These are phyloP conservation scores for Microdochium nivale DNA, from an alignment of 2,329 filamentous ascomycete species.

Conservation along the genomic window DNA sequence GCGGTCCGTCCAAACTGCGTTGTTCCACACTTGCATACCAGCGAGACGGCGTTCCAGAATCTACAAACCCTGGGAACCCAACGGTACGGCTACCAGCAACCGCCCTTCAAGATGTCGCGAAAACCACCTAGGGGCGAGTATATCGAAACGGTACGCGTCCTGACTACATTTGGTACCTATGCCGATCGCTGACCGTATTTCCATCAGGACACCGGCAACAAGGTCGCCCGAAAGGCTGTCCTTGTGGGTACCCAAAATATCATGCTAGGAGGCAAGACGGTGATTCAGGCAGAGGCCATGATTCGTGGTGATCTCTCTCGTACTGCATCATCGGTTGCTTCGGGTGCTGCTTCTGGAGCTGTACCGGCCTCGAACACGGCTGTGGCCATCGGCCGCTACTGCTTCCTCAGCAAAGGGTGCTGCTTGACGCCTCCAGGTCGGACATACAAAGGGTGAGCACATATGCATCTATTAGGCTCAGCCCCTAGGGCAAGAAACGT, in stretches of 20 bases:
- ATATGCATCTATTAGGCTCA: background rate
- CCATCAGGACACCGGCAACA: constrained; percentile 87
- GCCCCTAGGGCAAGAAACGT: background rate
- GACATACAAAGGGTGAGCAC: constrained; percentile 60
- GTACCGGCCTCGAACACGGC: constrained; percentile 50
- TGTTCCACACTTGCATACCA: too few species aligned
- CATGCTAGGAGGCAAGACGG: constrained; percentile 90
- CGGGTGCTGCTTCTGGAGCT: constrained; percentile 22
- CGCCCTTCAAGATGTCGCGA: constrained; percentile 52
- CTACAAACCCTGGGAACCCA: too few species aligned
- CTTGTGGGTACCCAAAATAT: constrained; percentile 97
- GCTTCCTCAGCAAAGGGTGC: constrained; percentile 72
- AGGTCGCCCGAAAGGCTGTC: constrained; percentile 84
- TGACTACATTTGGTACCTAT: background rate
- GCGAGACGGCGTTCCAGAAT: too few species aligned
- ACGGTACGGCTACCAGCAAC: too few species aligned
- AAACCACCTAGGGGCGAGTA: constrained; percentile 83
- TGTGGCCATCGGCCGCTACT: constrained; percentile 86
- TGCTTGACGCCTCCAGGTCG: constrained; percentile 77
- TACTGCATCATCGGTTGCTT: constrained; percentile 36
- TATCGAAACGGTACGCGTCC: constrained; percentile 73
- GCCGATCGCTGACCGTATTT: background rate
- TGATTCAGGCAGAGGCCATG: constrained; percentile 91
- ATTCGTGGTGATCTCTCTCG: constrained; percentile 82
- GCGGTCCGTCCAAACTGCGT: too few species aligned